Evolutionary conservation across 1,284 basidiomycete species (phyloP).

Genomic region (Fomes fomentarius): DNA sequence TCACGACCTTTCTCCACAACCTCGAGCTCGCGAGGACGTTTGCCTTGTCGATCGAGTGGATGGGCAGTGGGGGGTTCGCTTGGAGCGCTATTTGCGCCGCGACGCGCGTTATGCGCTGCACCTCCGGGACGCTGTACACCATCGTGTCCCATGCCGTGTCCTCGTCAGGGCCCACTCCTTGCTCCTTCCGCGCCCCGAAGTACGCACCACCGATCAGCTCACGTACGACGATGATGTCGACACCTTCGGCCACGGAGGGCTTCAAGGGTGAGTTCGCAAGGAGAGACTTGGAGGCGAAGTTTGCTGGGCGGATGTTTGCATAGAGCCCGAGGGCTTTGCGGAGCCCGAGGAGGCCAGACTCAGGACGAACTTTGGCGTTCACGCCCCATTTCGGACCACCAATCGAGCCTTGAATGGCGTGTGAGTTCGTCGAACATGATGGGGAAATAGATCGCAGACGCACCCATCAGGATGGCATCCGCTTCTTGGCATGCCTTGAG

Average conservation of each 20-base stretch:
- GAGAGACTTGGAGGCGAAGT: conserved; percentile 92
- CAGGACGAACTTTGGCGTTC: conserved; percentile 89
- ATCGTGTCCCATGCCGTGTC: conserved; percentile 88
- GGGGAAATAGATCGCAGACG: conserved; percentile 21
- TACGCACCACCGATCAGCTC: conserved; percentile 95
- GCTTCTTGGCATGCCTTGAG: conserved; percentile 87
- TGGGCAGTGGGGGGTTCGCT: conserved; percentile 82
- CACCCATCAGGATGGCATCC: conserved; percentile 93
- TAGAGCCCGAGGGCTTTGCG: conserved; percentile 95
- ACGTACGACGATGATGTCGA: conserved; percentile 92
- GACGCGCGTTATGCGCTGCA: conserved; percentile 94
- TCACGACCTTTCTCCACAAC: conserved; percentile 93
- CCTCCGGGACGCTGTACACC: conserved; percentile 91
- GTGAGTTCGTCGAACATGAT: conserved; percentile 8
- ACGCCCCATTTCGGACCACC: conserved; percentile 99
- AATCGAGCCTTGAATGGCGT: conserved; percentile 72
- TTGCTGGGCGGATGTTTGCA: conserved; percentile 97
- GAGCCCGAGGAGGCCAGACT: conserved; percentile 89
- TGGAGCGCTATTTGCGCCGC: conserved; percentile 92
- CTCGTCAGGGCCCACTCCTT: conserved; percentile 60
- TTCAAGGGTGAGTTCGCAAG: conserved; percentile 93
- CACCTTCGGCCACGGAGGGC: conserved; percentile 83
- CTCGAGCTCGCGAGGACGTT: conserved; percentile 97
- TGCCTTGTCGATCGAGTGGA: conserved; percentile 98
- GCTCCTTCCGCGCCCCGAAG: conserved; percentile 94